Base-by-base conservation (phyloP, 768 basidiomycete genomes). In the Rhizopogon vinicolor region DNA sequence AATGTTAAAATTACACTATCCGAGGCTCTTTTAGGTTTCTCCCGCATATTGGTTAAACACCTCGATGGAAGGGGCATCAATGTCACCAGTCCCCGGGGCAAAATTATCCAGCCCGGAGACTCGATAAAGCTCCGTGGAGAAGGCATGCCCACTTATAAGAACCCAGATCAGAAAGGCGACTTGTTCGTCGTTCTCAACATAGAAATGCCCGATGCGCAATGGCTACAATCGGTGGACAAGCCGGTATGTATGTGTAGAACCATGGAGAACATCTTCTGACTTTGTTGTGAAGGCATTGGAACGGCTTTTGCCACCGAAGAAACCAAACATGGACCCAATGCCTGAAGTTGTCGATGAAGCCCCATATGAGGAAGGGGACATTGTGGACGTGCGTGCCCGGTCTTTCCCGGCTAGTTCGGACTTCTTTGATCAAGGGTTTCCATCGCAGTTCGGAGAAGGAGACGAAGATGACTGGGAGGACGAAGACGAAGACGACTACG, bases 11-110 rank as follows among this genome's bases (percentile, higher is more conserved):
- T 99, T 54, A 95, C 93, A 0, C 77, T 98, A 29, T 95, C 94
- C 9, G 96, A 99, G 72, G 91, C 94, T 3, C 80, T 98, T 9
- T 80, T 97, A 52, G 96, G 96, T n/a, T 95, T 99, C 74, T 90
- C 87, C 45, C 84, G 96, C 28, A 87, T 98, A 58, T 73, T 97
- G 22, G 75, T 99, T 55, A 90, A 87, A 7, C 96, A 99, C 68
- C 78, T 99, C 31, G 96, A 99, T 65, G 94, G 94, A 9, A 84
- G 93, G 13, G 93, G 93, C n/a, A 78, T 98, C 51, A 84, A 83
- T 39, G 82, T 97, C 12, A 73, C 83, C 0, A 87, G 83, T 60
- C 90, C 90, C 5, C 77, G 82, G 1, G 84, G 87, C 7, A 89
- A 87, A 67, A 82, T 94, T 29, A 81, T 95, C 65, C 83, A 84